Base-by-base conservation (phyloP, 2,329 filamentous ascomycete genomes). In the Colletotrichum nymphaeae region DNA sequence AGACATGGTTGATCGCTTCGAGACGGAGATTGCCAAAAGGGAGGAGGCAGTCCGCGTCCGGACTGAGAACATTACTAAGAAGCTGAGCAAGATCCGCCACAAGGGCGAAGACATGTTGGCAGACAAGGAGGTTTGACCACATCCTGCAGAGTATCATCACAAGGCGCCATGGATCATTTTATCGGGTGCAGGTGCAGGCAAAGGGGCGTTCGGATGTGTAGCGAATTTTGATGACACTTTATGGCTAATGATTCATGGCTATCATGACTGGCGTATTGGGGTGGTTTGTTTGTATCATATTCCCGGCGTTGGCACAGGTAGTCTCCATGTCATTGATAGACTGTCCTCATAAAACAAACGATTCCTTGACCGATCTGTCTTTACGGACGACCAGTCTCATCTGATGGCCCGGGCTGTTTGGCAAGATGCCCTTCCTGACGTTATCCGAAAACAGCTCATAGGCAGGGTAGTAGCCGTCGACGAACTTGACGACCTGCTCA, bases 401-500 rank as follows among this genome's bases (percentile, higher is more conserved):
- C 79, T 94, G 92, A 74, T 86, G 84, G 7, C 86, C 86, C 30
- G 85, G 80, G 77, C 84, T 86, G 22, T 85, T 80, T 1, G 80
- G 69, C 74, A 93, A 89, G 35, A 92, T 83, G 1, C 92, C 92
- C 30, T 81, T 79, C 69, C 92, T 86, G 71, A 94, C 79, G 22
- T 85, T 86, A 35, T 91, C 88, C 1, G 88, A 88, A 78, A 90
- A 94, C 12, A 94, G 85, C 83, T 94, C 93, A 77, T 94, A 94
- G 1, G 91, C 91, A 4, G 93, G 93, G 77, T 92, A 94, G 81
- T 94, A 91, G 1, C 86, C 88, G 74, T 91, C 88, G 35, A 91
- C 93, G 81, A 98, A 98, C 59, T 88, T 86, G 69, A 90, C 86
- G 56, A 98, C 94, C 80, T 96, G 89, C 69, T 94, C 92, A 76